phyloP scores from a whole-genome alignment of 768 basidiomycete species.

The Tricholoma sp. region DNA sequence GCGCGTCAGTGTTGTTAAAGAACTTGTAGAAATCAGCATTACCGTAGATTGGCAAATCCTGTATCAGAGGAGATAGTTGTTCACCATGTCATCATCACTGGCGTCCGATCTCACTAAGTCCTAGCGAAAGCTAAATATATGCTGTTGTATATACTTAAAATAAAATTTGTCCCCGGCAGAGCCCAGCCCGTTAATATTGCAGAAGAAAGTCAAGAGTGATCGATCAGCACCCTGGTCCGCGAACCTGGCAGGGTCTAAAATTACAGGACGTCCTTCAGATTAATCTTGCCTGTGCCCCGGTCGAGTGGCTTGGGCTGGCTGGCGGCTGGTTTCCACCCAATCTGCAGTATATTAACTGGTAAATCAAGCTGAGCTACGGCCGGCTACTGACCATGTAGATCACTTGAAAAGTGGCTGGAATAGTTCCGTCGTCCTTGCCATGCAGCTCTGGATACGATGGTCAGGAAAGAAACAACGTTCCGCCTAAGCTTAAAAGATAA shows the following conservation, averaged over 20 bases:
- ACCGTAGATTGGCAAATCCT: no score
- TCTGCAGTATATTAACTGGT: slow-evolving; percentile 20
- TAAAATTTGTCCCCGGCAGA: no score
- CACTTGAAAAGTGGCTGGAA: slow-evolving; percentile 95
- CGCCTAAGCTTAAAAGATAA: slow-evolving; percentile 21
- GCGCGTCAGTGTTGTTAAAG: no score
- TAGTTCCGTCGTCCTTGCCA: slow-evolving; percentile 73
- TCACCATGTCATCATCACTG: no score
- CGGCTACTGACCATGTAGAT: slow-evolving; percentile 77
- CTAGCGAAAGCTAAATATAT: no score
- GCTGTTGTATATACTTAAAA: no score
- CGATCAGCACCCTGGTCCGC: no score
- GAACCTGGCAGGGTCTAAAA: neutral
- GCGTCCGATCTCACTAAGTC: no score
- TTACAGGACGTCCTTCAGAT: slow-evolving; percentile 37
- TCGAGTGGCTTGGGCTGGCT: slow-evolving; percentile 40
- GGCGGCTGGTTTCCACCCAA: slow-evolving; percentile 43
- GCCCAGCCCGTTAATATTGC: no score
- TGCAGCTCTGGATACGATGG: slow-evolving; percentile 60
- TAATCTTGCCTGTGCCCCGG: slow-evolving; percentile 40
- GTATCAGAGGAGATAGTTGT: no score
- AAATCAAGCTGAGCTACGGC: neutral
- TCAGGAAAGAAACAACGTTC: neutral
- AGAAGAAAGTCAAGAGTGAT: no score
- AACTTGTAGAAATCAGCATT: no score